phyloP scores from a whole-genome alignment of 768 basidiomycete species.

The Trametes meyenii region DNA sequence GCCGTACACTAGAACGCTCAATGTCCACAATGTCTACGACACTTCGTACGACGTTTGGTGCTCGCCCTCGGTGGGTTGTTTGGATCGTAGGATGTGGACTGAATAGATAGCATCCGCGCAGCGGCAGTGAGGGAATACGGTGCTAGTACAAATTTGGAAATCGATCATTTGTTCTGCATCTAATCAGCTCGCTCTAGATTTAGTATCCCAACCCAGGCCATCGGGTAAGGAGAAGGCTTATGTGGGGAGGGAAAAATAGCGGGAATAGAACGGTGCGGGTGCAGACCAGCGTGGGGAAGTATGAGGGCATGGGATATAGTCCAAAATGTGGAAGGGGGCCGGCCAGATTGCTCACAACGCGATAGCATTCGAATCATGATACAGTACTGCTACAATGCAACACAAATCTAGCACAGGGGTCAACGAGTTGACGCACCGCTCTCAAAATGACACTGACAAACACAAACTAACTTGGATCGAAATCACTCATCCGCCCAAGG shows the following conservation, averaged over 20 bases:
- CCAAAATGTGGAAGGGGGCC: too few species aligned
- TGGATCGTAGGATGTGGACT: neutral
- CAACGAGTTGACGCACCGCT: neutral
- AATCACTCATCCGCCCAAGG: conserved; percentile 24
- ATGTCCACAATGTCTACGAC: too few species aligned
- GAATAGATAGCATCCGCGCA: neutral
- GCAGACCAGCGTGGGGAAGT: too few species aligned
- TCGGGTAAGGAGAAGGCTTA: neutral
- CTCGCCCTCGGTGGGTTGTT: neutral
- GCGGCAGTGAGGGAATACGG: neutral
- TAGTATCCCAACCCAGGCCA: neutral
- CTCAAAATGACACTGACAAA: neutral
- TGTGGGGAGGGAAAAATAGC: too few species aligned
- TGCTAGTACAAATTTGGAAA: neutral
- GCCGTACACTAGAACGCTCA: neutral
- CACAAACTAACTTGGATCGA: neutral
- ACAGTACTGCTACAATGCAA: conserved; percentile 18
- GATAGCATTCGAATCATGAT: neutral
- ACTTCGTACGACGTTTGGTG: too few species aligned
- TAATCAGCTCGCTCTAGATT: neutral
- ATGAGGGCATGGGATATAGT: too few species aligned
- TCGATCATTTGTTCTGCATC: neutral
- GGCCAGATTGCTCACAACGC: too few species aligned
- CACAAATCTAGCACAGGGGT: conserved; percentile 1
- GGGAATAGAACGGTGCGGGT: too few species aligned